Evolutionary conservation across 768 basidiomycete genomes (phyloP), one percentile per base, ranked within the genome.

Genomic region (Macrolepiota albuminosa): DNA sequence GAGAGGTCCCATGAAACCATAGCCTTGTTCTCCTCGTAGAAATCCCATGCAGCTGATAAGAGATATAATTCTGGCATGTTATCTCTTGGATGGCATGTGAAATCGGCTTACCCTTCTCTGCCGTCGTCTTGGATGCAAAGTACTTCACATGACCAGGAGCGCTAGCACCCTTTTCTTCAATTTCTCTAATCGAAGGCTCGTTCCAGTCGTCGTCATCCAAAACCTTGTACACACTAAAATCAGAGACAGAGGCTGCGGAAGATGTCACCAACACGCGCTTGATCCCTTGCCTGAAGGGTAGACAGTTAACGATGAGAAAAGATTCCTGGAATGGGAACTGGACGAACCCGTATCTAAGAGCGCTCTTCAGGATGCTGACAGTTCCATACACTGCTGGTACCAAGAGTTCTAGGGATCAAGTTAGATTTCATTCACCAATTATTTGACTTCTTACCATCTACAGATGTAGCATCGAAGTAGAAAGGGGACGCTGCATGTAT

Each of bases 301-400:
- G 0, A 1, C 5, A n/a, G 26, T 53, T 24, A 53, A 26, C 4
- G 8, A 21, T 26, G 16, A 1, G 18, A 39, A 8, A 40, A 18
- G 13, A 1, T 21, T 18, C 4, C 10, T 6, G n/a, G 24, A 21
- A n/a, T 13, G 4, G 7, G 26, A 18, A 34, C n/a, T 16, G n/a
- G 4, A 62, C 73, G 21, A 59, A 85, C 83, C 76, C 79, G 63
- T 82, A 66, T 67, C 83, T 84, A 55, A 81, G 68, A 10, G 84
- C 79, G 47, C 84, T 84, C 61, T 82, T 72, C 31, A 93, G 72
- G 14, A 93, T 75, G 6, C 83, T 78, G 1, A 81, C 65, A 0
- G 91, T 93, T 1, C 91, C 91, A 6, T 83, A 72, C 2, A 93
- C 81, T 26, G 91, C 91, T 2, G 92, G 91, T 18, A 69, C 71